Base-by-base conservation (phyloP, 805 yeast species). In the Tetrapisispora pingtungensis region DNA sequence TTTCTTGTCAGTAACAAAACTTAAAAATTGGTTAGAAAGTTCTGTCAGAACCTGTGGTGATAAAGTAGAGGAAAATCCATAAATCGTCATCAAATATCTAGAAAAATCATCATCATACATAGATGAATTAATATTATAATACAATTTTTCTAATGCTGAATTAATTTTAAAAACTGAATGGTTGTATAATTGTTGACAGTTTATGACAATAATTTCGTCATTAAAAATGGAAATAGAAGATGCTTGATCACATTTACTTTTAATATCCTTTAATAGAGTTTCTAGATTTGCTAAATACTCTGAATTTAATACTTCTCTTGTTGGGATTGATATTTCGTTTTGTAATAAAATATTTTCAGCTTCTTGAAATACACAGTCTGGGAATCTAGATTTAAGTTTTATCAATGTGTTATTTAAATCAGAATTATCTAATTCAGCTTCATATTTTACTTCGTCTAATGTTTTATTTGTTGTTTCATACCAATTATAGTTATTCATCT, bases 271-370 rank as follows among this genome's bases (percentile, higher is more conserved):
- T 57, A 95, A 81, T 22, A 88, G 67, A 2, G 84, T 71, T 46
- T 79, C 81, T 46, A 89, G 73, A 47, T 81, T 77, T 30, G 74
- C 67, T 84, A 95, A 80, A 52, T 80, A 80, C 27, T 71, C 71
- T 33, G 67, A 66, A 6, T 62, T 46, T 20, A 66, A 56, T 20
- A 57, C 57, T 22, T 56, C 52, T 3, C 49, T 48, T 6, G 51
- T 26, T n/a, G 49, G 34, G 12, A 52, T 42, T 7, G 58, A 51
- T 19, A 55, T 50, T 14, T 56, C 55, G 18, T 56, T 49, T 17
- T 54, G 54, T 8, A 56, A 46, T 6, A 57, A 54, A 7, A 59
- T 52, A 8, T 57, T 49, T 51, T 69, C 68, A 46, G 77, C 80
- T 24, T 60, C 58, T 44, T 72, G 68, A 48, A 75, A 74, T 4